Evolutionary conservation across 441 rosid genomes (phyloP).

Genomic region (Euphorbia corollata): DNA sequence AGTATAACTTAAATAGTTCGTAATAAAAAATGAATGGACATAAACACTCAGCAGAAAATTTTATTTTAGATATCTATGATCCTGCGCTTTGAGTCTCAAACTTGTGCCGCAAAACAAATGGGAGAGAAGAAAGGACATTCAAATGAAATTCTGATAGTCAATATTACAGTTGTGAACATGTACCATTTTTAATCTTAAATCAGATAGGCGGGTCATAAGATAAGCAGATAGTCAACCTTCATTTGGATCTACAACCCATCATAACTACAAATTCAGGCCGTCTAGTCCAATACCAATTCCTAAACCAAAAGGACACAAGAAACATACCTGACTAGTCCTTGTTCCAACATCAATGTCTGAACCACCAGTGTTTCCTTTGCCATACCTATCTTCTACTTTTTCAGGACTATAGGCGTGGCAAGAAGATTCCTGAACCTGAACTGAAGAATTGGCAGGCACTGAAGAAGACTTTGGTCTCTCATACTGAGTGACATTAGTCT

Average conservation of each 20-base stretch:
- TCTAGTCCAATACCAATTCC: constrained; percentile 12
- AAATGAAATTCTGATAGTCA: background rate
- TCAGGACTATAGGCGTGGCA: constrained; percentile 33
- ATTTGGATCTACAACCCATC: background rate
- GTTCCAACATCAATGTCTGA: constrained; percentile 35
- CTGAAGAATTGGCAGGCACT: constrained; percentile 40
- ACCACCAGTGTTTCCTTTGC: constrained; percentile 26
- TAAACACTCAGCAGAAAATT: background rate
- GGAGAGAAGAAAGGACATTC: background rate
- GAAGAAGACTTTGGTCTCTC: constrained; percentile 54
- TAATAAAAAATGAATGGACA: background rate
- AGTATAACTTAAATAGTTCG: background rate
- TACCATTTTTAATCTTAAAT: background rate
- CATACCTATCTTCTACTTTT: constrained; percentile 45
- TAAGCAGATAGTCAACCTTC: background rate
- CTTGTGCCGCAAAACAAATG: background rate
- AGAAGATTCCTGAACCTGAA: constrained; percentile 48
- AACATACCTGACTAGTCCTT: constrained; percentile 43
- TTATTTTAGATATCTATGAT: background rate
- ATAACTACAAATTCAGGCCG: background rate
- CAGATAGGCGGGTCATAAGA: background rate
- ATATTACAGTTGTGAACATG: background rate
- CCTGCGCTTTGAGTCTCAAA: background rate
- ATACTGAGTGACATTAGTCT: constrained; percentile 82
- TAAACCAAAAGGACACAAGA: background rate